Evolutionary conservation across 768 basidiomycete genomes (phyloP).

Genomic region (Leccinum variicolor): DNA sequence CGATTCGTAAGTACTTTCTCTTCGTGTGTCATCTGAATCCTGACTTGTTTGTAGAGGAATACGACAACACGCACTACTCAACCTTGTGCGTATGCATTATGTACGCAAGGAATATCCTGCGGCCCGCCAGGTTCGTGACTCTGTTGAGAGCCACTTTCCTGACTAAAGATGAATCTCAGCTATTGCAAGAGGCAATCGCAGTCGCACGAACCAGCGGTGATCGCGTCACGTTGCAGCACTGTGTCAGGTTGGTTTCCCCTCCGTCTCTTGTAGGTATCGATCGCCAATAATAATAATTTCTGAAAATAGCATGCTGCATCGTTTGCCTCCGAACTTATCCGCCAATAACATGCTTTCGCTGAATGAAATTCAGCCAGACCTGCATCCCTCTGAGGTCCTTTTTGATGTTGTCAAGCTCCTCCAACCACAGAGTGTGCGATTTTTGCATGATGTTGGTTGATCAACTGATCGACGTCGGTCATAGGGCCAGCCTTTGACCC

Average conservation of each 20-base stretch:
- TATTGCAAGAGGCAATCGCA: slow-evolving; percentile 72
- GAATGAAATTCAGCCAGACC: slow-evolving; percentile 72
- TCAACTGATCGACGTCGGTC: slow-evolving; percentile 9
- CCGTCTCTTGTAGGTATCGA: slow-evolving; percentile 2
- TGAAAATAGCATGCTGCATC: slow-evolving; percentile 59
- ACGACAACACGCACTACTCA: slow-evolving; percentile 77
- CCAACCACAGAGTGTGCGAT: slow-evolving; percentile 55
- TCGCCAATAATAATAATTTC: slow-evolving; percentile 10
- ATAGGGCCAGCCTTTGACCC: slow-evolving; percentile 68
- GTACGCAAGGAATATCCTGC: slow-evolving; percentile 63
- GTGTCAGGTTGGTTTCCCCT: slow-evolving; percentile 55
- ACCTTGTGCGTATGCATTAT: slow-evolving; percentile 77
- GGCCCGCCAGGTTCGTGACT: slow-evolving; percentile 54
- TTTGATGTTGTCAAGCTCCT: slow-evolving; percentile 77
- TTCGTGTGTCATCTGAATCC: not conserved
- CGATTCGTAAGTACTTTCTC: slow-evolving; percentile 61
- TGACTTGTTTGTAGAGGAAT: slow-evolving; percentile 48
- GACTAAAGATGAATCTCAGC: slow-evolving; percentile 36
- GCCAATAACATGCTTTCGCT: slow-evolving; percentile 45
- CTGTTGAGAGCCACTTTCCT: not conserved
- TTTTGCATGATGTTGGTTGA: not conserved
- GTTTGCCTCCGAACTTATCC: slow-evolving; percentile 49
- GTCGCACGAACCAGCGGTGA: slow-evolving; percentile 75
- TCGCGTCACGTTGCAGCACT: slow-evolving; percentile 70
- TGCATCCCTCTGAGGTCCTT: slow-evolving; percentile 74